Evolutionary conservation across 192 early-diverging fungal genomes (phyloP).

Genomic region (Martensiomyces pterosporus): DNA sequence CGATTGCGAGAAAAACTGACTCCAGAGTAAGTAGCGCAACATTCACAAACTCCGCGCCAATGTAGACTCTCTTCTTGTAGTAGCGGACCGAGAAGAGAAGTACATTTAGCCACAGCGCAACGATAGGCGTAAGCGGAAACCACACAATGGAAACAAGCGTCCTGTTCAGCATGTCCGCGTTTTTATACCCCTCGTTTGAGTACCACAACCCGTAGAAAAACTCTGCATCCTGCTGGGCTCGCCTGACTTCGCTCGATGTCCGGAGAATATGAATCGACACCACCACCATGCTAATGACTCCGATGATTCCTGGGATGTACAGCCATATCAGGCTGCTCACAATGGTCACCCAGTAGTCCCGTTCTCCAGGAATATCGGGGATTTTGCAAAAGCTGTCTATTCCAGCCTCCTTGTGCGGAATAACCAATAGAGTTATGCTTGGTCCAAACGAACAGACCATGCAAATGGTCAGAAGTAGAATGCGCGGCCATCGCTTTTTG

Average conservation of each 20-base stretch:
- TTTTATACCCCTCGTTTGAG: no score
- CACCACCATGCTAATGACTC: constrained; percentile 12
- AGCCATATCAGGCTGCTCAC: constrained; percentile 14
- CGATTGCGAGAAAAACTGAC: no score
- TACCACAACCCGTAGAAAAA: constrained; percentile 8
- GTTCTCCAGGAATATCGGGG: background rate
- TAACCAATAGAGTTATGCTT: constrained; percentile 8
- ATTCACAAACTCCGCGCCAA: no score
- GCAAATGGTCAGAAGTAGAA: constrained; percentile 7
- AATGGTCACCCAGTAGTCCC: constrained; percentile 11
- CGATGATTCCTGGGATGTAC: constrained; percentile 27
- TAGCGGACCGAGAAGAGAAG: no score
- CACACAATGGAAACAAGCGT: no score
- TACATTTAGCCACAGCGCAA: no score
- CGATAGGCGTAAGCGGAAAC: no score
- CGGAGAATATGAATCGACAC: constrained; percentile 18
- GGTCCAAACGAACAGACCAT: constrained; percentile 14
- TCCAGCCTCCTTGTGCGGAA: constrained; percentile 1
- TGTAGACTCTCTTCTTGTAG: no score
- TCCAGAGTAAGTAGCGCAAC: no score
- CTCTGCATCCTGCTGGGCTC: background rate
- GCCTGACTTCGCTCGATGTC: constrained; percentile 8
- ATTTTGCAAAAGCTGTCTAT: constrained; percentile 10
- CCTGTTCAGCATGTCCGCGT: no score
- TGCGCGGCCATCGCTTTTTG: constrained; percentile 21